A percentile compares a stretch with the other conserved stretches of the same genome.
Conservation (phyloP, 176 grass and related monocot genomes). For the Musa itinerans region DNA sequence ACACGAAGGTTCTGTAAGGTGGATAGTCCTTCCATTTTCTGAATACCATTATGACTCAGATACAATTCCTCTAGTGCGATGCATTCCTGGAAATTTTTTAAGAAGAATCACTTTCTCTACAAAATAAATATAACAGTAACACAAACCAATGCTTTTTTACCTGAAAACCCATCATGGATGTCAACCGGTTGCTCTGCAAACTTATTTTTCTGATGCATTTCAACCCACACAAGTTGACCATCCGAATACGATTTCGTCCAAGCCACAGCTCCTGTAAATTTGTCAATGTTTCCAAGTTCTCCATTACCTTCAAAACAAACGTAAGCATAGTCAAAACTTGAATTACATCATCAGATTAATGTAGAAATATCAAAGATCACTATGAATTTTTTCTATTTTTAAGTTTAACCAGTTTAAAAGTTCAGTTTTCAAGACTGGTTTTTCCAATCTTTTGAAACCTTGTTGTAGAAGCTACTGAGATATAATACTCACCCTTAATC, state of each 20-base stretch:
- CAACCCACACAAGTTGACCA: slow-evolving; percentile 76
- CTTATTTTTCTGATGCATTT: slow-evolving; percentile 84
- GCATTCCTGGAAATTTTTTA: slow-evolving; percentile 45
- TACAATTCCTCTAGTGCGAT: slow-evolving; percentile 80
- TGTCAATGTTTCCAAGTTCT: slow-evolving; percentile 73
- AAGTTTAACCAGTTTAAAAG: neutral
- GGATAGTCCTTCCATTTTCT: slow-evolving; percentile 87
- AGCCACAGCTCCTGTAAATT: slow-evolving; percentile 85
- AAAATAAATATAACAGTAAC: neutral
- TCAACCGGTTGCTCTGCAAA: slow-evolving; percentile 87
- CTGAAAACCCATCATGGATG: slow-evolving; percentile 71
- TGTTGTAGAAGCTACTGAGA: neutral
- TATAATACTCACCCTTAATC: slow-evolving; percentile 58
- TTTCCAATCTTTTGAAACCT: neutral
- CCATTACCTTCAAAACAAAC: slow-evolving; percentile 53
- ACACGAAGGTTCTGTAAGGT: slow-evolving; percentile 72
- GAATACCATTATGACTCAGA: slow-evolving; percentile 90
- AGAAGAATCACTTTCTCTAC: neutral
- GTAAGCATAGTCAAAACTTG: neutral
- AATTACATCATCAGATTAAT: neutral
- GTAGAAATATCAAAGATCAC: neutral
- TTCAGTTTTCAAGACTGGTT: neutral
- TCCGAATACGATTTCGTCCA: slow-evolving; percentile 76
- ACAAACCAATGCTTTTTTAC: slow-evolving; percentile 27
- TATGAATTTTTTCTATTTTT: neutral